Conservation (phyloP, 371 early-diverging fungal species). For the Mycotypha africana region DNA sequence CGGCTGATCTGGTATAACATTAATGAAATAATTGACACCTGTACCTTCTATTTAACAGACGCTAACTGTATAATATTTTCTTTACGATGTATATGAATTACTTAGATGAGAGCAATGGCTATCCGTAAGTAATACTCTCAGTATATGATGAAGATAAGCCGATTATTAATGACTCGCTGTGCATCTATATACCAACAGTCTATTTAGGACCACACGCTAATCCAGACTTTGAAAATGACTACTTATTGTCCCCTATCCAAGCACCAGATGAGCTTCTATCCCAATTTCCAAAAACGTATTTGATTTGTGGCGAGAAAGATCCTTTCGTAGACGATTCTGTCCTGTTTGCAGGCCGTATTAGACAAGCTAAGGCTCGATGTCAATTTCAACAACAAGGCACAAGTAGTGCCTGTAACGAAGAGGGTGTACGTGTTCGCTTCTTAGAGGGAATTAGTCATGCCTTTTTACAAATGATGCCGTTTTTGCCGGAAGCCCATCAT, state of each 20-base stretch:
- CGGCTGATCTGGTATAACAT: constrained; percentile 78
- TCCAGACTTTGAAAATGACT: constrained; percentile 77
- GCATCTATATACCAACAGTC: constrained; percentile 30
- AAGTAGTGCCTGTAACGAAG: constrained; percentile 18
- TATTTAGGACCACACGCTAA: constrained; percentile 81
- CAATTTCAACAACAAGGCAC: constrained; percentile 9
- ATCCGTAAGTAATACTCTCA: constrained; percentile 44
- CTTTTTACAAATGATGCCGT: constrained; percentile 81
- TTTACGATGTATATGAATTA: too few relatives aligned
- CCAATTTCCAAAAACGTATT: constrained; percentile 84
- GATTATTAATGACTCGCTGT: neutral
- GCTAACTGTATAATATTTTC: neutral
- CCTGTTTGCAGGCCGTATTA: constrained; percentile 83
- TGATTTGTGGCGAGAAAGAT: constrained; percentile 93
- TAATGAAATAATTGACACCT: constrained; percentile 38
- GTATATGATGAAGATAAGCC: neutral
- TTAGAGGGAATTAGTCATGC: constrained; percentile 92
- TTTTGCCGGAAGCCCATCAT: constrained; percentile 82
- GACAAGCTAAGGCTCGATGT: constrained; percentile 63
- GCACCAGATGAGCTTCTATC: constrained; percentile 86
- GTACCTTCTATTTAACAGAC: neutral
- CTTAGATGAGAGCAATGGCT: constrained; percentile 92
- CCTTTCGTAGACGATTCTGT: constrained; percentile 96
- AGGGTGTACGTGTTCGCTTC: constrained; percentile 56
- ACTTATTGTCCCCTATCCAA: constrained; percentile 81